Evolutionary conservation across 805 yeast species (phyloP).

Genomic region (Metschnikowia reukaufii): DNA sequence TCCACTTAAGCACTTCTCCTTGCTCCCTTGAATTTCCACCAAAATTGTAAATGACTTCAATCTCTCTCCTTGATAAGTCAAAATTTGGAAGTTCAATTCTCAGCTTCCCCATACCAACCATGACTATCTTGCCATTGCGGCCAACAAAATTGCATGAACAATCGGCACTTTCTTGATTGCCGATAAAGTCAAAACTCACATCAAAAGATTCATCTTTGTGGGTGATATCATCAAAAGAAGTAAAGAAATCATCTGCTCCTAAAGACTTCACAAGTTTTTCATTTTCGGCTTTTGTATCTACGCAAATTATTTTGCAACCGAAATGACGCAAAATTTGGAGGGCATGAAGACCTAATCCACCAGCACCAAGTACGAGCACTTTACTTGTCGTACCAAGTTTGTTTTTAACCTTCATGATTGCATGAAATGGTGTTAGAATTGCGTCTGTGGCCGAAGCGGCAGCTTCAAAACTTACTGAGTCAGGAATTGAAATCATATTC

Average conservation of each 20-base stretch:
- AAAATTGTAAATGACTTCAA: slow-evolving; percentile 38
- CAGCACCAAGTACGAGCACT: slow-evolving; percentile 41
- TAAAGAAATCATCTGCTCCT: slow-evolving; percentile 46
- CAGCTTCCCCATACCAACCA: slow-evolving; percentile 44
- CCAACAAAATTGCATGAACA: slow-evolving; percentile 33
- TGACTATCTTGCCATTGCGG: slow-evolving; percentile 37
- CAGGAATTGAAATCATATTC: slow-evolving; percentile 40
- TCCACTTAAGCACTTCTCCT: slow-evolving; percentile 43
- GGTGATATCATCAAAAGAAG: slow-evolving; percentile 25
- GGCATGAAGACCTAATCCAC: slow-evolving; percentile 46
- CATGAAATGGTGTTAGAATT: slow-evolving; percentile 44
- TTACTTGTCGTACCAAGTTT: slow-evolving; percentile 33
- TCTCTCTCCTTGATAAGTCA: slow-evolving; percentile 42
- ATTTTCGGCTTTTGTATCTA: slow-evolving; percentile 25
- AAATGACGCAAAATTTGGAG: slow-evolving; percentile 37
- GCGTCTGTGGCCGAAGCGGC: slow-evolving; percentile 46
- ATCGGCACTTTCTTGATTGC: slow-evolving; percentile 29
- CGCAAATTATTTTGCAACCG: slow-evolving; percentile 35
- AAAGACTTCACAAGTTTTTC: slow-evolving; percentile 26
- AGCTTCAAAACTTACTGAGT: slow-evolving; percentile 35
- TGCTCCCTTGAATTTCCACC: slow-evolving; percentile 49
- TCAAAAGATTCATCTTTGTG: slow-evolving; percentile 39
- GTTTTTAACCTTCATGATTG: slow-evolving; percentile 36
- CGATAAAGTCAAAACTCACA: slow-evolving; percentile 37
- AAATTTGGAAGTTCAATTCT: slow-evolving; percentile 32